Evolutionary conservation across 1,284 basidiomycete genomes (phyloP), one percentile per base, ranked within the genome.

Genomic region (Ceratobasidium sp.): DNA sequence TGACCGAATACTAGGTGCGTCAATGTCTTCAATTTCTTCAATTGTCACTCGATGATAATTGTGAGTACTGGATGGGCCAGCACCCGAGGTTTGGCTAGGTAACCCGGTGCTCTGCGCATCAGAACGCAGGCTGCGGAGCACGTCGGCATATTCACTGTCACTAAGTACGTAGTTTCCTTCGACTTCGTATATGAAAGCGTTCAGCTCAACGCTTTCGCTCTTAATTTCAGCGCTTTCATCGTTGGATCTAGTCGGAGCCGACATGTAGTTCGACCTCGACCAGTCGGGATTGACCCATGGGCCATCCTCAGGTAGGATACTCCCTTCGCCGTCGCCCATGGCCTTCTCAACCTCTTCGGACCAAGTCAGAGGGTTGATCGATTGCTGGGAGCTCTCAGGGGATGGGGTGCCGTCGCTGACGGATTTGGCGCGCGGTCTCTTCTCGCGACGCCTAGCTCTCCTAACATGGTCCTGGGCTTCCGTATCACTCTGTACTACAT

Each of bases 241-340:
- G 17, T 48, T 17, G 12, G 46, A 12, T 17, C 17, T 48, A 17
- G 46, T 17, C 46, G 46, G 46, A 2, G 17, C 46, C 17, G 46
- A 48, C 12, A 48, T 10, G 46, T 48, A 48, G 17, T 10, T 17
- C n/a, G 57, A 61, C 26, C 57, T 26, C 26, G 57, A 61, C 57
- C 57, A 61, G 57, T 61, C 57, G n/a, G 57, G 57, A 33, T 61
- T 61, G 26, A 26, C 23, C 57, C 57, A 61, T 15, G 57, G 28
- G 15, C 13, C n/a, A 17, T 61, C 57, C 4, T 61, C 57, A 6
- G 57, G 57, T 3, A 61, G 57, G 7, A 26, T 5, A 7, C 13
- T 6, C 4, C n/a, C 26, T 15, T 38, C 13, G 0, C 57, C 23
- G 5, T 7, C n/a, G 2, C 26, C 13, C 4, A 15, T 26, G 3